Evolutionary conservation across 495 filamentous ascomycete species (phyloP).

Genomic region (Penicillium soppii): DNA sequence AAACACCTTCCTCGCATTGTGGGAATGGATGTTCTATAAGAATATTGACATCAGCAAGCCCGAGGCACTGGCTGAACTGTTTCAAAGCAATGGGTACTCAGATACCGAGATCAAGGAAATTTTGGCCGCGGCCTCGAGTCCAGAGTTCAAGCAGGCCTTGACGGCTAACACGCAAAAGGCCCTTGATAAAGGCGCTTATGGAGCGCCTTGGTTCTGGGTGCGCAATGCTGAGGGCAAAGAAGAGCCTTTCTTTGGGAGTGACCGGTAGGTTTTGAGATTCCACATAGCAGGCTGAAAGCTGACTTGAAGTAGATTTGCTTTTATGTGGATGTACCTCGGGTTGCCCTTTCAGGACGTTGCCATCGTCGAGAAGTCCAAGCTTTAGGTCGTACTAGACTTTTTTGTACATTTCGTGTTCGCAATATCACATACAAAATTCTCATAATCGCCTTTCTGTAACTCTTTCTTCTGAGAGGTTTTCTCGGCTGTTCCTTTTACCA

Average conservation of each 20-base stretch:
- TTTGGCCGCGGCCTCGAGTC: constrained; percentile 41
- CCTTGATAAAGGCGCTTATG: constrained; percentile 63
- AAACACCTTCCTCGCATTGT: constrained; percentile 43
- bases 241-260: constrained; percentile 78
- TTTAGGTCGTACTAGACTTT: constrained; percentile 10
- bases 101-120: constrained; percentile 49
- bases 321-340: constrained; percentile 41
- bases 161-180: constrained; percentile 58
- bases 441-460: not conserved
- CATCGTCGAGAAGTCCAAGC: constrained; percentile 21
- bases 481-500: not conserved
- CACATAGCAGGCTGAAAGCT: constrained; percentile 5
- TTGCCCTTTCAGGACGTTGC: constrained; percentile 36
- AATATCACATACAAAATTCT: not conserved
- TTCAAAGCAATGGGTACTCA: constrained; percentile 32
- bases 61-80: constrained; percentile 35
- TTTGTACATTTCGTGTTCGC: too few relatives aligned
- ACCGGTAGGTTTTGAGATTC: constrained; percentile 49
- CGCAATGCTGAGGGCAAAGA: constrained; percentile 52
- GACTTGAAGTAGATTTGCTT: constrained; percentile 29
- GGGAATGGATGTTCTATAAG: constrained; percentile 46
- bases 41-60: constrained; percentile 49
- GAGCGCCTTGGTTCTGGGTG: constrained; percentile 76
- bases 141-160: constrained; percentile 59
- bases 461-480: not conserved